Conservation (phyloP, 2,329 filamentous ascomycete species). For the Aspergillus luchuensis region DNA sequence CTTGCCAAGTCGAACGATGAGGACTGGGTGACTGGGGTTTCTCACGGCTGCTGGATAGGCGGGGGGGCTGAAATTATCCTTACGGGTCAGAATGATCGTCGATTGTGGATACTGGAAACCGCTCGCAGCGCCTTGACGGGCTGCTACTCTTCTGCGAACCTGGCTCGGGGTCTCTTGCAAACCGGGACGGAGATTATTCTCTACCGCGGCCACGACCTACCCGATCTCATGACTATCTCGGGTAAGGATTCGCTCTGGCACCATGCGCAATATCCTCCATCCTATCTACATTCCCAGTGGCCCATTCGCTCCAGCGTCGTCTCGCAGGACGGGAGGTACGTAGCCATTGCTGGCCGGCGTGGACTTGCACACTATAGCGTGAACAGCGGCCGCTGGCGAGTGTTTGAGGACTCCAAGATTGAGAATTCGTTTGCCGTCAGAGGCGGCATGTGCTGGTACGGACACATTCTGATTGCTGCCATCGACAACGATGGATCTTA, state of each 20-base stretch:
- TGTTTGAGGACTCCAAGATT: constrained; percentile 75
- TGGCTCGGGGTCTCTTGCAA: constrained; percentile 85
- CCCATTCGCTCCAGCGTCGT: constrained; percentile 85
- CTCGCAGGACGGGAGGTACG: constrained; percentile 88
- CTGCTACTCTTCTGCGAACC: constrained; percentile 87
- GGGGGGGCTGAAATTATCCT: constrained; percentile 85
- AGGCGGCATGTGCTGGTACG: constrained; percentile 98
- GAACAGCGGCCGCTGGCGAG: constrained; percentile 93
- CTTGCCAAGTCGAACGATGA: constrained; percentile 71
- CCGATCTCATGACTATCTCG: constrained; percentile 87
- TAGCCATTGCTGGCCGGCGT: constrained; percentile 90
- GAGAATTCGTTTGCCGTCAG: constrained; percentile 91
- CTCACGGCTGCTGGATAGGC: constrained; percentile 80
- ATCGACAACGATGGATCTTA: constrained; percentile 83
- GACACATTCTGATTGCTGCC: constrained; percentile 89
- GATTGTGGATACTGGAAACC: constrained; percentile 86
- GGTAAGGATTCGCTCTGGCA: constrained; percentile 96
- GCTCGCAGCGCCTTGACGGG: constrained; percentile 90
- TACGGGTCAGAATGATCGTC: constrained; percentile 68
- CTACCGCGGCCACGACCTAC: constrained; percentile 89
- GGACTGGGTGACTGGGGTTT: constrained; percentile 78
- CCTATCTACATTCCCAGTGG: constrained; percentile 90
- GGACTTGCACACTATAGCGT: constrained; percentile 95
- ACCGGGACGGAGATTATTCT: constrained; percentile 87
- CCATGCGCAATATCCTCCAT: constrained; percentile 78